Evolutionary conservation across 495 filamentous ascomycete species (phyloP).

Genomic region (Aspergillus cristatus): DNA sequence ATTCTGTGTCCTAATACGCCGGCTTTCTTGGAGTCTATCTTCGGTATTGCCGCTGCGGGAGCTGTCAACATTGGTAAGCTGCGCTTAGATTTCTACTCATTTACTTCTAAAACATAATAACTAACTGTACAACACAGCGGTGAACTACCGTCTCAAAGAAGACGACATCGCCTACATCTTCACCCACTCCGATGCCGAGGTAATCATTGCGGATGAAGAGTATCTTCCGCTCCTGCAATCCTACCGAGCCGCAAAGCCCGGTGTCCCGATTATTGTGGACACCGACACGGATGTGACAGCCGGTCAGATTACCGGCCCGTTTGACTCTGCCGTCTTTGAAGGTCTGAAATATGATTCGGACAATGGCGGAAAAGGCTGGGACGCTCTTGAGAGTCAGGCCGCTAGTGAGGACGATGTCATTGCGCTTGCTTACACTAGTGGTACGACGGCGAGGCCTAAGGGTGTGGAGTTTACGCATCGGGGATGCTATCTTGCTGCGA

Average conservation of each 20-base stretch:
- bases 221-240: slow-evolving; percentile 57
- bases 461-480: slow-evolving; percentile 90
- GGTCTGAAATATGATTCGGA: slow-evolving; percentile 61
- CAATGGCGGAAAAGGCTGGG: slow-evolving; percentile 63
- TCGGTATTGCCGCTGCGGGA: slow-evolving; percentile 79
- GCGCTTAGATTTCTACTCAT: not conserved
- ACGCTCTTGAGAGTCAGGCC: slow-evolving; percentile 56
- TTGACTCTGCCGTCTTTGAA: slow-evolving; percentile 75
- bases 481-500: slow-evolving; percentile 71
- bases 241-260: slow-evolving; percentile 49
- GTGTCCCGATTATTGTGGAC: slow-evolving; percentile 67
- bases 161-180: slow-evolving; percentile 91
- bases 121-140: slow-evolving; percentile 42
- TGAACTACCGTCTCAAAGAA: slow-evolving; percentile 84
- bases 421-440: slow-evolving; percentile 85
- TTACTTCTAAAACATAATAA: no score
- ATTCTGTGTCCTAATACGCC: slow-evolving; percentile 88
- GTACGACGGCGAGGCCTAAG: slow-evolving; percentile 87
- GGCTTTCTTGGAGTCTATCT: slow-evolving; percentile 84
- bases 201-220: slow-evolving; percentile 82
- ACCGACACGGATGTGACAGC: slow-evolving; percentile 73
- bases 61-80: slow-evolving; percentile 59
- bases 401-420: slow-evolving; percentile 69
- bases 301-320: slow-evolving; percentile 66
- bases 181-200: slow-evolving; percentile 70